phyloP scores from a whole-genome alignment of 495 filamentous ascomycete genomes.

The Symbiotaphrina buchneri region DNA sequence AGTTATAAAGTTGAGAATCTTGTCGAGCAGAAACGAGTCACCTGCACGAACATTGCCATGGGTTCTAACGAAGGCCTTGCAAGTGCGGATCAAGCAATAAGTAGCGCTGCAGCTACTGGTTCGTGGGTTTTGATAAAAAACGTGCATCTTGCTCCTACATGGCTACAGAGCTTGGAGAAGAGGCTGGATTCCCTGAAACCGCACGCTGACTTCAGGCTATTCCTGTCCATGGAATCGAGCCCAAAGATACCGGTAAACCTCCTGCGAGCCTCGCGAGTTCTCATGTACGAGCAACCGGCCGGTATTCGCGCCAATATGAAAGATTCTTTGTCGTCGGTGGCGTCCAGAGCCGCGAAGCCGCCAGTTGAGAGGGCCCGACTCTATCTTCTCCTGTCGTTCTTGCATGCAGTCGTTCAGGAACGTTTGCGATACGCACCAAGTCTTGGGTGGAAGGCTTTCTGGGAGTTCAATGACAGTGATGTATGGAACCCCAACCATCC shows the following conservation, averaged over 20 bases:
- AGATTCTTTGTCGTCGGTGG: slow-evolving; percentile 72
- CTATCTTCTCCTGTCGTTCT: slow-evolving; percentile 78
- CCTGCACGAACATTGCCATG: slow-evolving; percentile 96
- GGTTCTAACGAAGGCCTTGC: slow-evolving; percentile 85
- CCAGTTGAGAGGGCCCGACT: slow-evolving; percentile 83
- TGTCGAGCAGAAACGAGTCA: slow-evolving; percentile 58
- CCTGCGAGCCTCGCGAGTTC: slow-evolving; percentile 72
- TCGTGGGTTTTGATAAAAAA: slow-evolving; percentile 98
- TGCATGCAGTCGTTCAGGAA: slow-evolving; percentile 94
- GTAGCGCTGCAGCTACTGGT: slow-evolving; percentile 75
- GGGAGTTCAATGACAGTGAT: slow-evolving; percentile 99
- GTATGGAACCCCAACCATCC: slow-evolving; percentile 20
- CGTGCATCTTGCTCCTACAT: slow-evolving; percentile 85
- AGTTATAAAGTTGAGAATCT: slow-evolving; percentile 96
- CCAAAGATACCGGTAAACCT: slow-evolving; percentile 95
- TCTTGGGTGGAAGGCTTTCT: slow-evolving; percentile 95
- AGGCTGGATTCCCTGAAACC: slow-evolving; percentile 87
- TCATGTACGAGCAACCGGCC: slow-evolving; percentile 97
- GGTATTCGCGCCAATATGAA: slow-evolving; percentile 98
- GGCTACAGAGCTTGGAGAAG: slow-evolving; percentile 95
- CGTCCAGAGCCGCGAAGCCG: slow-evolving; percentile 50
- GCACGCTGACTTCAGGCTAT: slow-evolving; percentile 80
- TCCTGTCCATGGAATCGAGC: slow-evolving; percentile 94
- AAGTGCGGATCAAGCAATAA: slow-evolving; percentile 86
- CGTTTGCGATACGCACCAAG: slow-evolving; percentile 84